Percentiles rank a stretch among this genome's conserved stretches.
These are phyloP conservation scores for Botryotinia narcissicola DNA, from an alignment of 2,329 filamentous ascomycete genomes.

Conservation along the genomic window DNA sequence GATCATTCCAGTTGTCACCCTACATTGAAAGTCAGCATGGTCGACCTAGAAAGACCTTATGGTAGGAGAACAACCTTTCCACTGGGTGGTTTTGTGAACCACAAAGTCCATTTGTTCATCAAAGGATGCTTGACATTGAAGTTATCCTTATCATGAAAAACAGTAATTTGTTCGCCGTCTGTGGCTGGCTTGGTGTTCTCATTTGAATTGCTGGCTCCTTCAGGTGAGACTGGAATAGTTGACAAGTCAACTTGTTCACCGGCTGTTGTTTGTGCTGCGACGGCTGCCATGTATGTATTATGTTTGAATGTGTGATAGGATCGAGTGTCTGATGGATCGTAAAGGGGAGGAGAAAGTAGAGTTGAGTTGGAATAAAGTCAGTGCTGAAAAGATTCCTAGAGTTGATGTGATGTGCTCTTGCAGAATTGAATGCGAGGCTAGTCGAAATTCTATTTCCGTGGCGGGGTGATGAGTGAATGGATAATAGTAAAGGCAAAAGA, in stretches of 20 bases:
- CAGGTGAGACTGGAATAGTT: constrained; percentile 65
- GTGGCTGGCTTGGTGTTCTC: constrained; percentile 44
- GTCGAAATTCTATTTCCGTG: constrained; percentile 19
- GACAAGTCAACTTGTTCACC: constrained; percentile 60
- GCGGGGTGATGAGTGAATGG: constrained; percentile 13
- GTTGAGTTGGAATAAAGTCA: not conserved
- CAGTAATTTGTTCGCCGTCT: constrained; percentile 71
- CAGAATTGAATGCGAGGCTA: constrained; percentile 15
- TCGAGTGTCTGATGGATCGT: constrained; percentile 15
- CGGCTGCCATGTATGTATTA: constrained; percentile 33
- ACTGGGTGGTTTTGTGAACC: constrained; percentile 98
- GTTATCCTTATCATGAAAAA: constrained; percentile 98
- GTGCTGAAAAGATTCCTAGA: not conserved
- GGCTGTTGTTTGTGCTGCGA: constrained; percentile 27
- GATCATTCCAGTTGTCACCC: constrained; percentile 98
- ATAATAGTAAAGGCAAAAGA: constrained; percentile 3
- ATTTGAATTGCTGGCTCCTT: constrained; percentile 55
- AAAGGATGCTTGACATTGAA: constrained; percentile 99
- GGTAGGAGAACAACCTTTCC: constrained; percentile 67
- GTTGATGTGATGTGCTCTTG: constrained; percentile 18
- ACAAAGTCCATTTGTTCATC: constrained; percentile 96
- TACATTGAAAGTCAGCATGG: constrained; percentile 41
- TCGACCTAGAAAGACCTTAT: not conserved
- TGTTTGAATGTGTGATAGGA: not conserved
- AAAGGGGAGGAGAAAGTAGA: not conserved